A percentile compares a stretch with the other conserved stretches of the same genome.
Conservation (phyloP, 768 basidiomycete species). For the Termitomyces sp. region DNA sequence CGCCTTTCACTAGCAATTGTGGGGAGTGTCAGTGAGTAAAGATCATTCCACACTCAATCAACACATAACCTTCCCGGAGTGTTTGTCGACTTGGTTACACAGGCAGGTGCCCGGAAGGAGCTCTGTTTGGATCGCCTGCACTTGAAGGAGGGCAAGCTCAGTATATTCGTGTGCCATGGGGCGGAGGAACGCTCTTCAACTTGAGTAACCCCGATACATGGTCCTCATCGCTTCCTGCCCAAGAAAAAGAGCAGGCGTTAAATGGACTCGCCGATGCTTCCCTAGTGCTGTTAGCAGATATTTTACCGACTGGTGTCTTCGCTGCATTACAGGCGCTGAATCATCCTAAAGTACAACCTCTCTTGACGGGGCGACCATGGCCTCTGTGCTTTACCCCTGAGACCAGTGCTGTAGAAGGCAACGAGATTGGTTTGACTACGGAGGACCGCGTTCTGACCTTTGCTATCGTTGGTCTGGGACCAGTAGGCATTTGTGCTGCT, state of each 20-base stretch:
- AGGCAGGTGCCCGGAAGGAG: constrained; percentile 57
- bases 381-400: constrained; percentile 41
- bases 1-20: constrained; percentile 79
- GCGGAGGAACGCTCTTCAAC: constrained; percentile 74
- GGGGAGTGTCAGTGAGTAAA: constrained; percentile 76
- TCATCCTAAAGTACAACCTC: constrained; percentile 66
- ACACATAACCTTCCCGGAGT: constrained; percentile 30
- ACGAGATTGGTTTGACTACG: constrained; percentile 30
- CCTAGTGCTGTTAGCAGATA: constrained; percentile 70
- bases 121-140: constrained; percentile 61
- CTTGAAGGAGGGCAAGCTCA: constrained; percentile 79
- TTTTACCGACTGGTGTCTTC: constrained; percentile 78
- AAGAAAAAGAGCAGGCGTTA: constrained; percentile 34
- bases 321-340: constrained; percentile 69
- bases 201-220: constrained; percentile 47
- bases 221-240: constrained; percentile 33
- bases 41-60: background rate
- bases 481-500: constrained; percentile 71
- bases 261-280: constrained; percentile 56
- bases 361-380: constrained; percentile 57
- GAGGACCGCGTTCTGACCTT: constrained; percentile 55
- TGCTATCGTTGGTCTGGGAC: constrained; percentile 73
- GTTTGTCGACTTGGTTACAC: constrained; percentile 74
- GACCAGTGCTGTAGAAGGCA: constrained; percentile 16
- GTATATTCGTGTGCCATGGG: constrained; percentile 74